A percentile compares a stretch with the other conserved stretches of the same genome.
Evolutionary conservation across 306 rosid genomes (phyloP).

Genomic region (Acacia melanoxylon): DNA sequence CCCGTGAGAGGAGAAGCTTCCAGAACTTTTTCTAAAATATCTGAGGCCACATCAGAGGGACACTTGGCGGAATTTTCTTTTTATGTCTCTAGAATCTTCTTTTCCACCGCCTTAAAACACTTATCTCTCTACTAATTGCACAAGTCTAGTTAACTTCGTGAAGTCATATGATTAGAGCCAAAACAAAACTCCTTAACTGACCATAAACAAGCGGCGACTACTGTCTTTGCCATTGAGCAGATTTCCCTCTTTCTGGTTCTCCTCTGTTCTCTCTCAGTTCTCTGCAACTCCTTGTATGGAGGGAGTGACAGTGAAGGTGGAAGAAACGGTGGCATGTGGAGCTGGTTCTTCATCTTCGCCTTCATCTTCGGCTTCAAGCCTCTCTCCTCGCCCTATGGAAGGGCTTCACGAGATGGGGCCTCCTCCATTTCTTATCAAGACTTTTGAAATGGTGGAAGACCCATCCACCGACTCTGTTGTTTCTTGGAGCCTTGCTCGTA

Average conservation of each 20-base stretch:
- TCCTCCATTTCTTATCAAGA: slow-evolving; percentile 90
- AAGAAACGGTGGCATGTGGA: slow-evolving; percentile 41
- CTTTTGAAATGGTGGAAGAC: slow-evolving; percentile 93
- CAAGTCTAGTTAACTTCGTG: background rate
- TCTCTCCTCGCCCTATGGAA: slow-evolving; percentile 73
- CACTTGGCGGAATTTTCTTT: slow-evolving; percentile 36
- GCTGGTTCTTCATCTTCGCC: slow-evolving; percentile 53
- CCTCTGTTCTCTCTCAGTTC: background rate
- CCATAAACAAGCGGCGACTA: background rate
- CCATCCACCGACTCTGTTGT: slow-evolving; percentile 77
- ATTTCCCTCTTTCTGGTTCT: background rate
- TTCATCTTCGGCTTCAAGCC: slow-evolving; percentile 32
- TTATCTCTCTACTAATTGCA: background rate
- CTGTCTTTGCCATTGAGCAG: background rate
- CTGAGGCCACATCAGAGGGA: background rate
- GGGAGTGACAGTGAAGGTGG: slow-evolving; percentile 49
- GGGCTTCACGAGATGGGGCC: slow-evolving; percentile 81
- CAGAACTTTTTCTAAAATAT: slow-evolving; percentile 42
- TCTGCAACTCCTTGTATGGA: slow-evolving; percentile 33
- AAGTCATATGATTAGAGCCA: background rate
- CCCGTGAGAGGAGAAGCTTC: slow-evolving; percentile 47
- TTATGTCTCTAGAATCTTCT: slow-evolving; percentile 57
- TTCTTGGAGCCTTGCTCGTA: slow-evolving; percentile 86
- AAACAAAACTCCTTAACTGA: background rate
- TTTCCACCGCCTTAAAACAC: slow-evolving; percentile 32